Conservation (phyloP, 768 basidiomycete species). For the Russula foetens region DNA sequence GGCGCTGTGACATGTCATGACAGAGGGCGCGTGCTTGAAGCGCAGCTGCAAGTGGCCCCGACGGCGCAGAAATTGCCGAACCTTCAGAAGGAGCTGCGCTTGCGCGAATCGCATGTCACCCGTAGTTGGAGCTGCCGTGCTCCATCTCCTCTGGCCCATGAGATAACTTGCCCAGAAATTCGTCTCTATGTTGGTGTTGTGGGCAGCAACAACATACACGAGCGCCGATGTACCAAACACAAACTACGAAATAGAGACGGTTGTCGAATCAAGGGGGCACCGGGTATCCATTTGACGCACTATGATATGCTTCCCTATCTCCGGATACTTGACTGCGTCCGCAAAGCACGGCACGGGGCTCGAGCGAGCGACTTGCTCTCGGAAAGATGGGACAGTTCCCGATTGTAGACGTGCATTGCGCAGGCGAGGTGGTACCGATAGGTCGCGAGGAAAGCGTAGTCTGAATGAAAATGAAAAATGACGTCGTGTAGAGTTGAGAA, state of each 20-base stretch:
- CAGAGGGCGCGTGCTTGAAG: too few species aligned
- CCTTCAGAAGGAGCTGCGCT: conserved; percentile 42
- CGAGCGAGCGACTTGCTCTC: conserved; percentile 24
- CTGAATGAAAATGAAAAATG: conserved; percentile 9
- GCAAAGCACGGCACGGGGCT: conserved; percentile 33
- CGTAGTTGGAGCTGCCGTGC: conserved; percentile 22
- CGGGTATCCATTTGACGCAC: conserved; percentile 30
- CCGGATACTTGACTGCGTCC: conserved; percentile 40
- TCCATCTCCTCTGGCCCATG: neutral
- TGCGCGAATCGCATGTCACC: conserved; percentile 44
- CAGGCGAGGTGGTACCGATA: neutral
- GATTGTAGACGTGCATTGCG: conserved; percentile 5
- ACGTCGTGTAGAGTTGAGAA: conserved; percentile 2
- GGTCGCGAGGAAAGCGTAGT: neutral
- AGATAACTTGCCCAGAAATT: conserved; percentile 10
- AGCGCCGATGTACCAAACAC: conserved; percentile 18
- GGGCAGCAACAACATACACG: conserved; percentile 14
- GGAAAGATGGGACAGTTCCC: conserved; percentile 26
- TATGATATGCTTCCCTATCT: conserved; percentile 44
- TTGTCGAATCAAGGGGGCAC: neutral
- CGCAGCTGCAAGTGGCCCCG: too few species aligned
- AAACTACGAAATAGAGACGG: conserved; percentile 4
- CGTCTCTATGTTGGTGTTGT: conserved; percentile 15
- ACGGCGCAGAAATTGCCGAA: too few species aligned
- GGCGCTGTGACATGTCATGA: too few species aligned